Evolutionary conservation across 2,329 filamentous ascomycete species (phyloP).

Genomic region (Botryosphaeria dothidea): DNA sequence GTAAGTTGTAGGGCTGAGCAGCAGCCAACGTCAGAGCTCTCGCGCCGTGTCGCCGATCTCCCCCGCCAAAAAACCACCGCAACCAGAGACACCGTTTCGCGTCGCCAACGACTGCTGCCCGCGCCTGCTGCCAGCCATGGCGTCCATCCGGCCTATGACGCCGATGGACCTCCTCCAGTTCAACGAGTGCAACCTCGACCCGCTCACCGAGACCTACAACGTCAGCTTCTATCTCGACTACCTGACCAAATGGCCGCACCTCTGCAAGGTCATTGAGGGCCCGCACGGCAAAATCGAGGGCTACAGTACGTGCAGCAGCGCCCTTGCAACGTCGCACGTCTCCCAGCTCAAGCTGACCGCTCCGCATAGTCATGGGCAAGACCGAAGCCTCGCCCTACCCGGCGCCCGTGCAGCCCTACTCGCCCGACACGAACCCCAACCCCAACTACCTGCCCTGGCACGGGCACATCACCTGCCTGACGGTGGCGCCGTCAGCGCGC

Average conservation of each 20-base stretch:
- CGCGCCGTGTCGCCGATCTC: not conserved
- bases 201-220: slow-evolving; percentile 97
- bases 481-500: slow-evolving; percentile 82
- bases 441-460: slow-evolving; percentile 95
- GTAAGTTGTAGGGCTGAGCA: slow-evolving; percentile 10
- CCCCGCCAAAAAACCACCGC: slow-evolving; percentile 21
- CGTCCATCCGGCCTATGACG: slow-evolving; percentile 54
- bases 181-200: slow-evolving; percentile 93
- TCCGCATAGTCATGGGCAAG: slow-evolving; percentile 83
- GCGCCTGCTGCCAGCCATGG: not conserved
- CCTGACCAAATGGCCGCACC: slow-evolving; percentile 89
- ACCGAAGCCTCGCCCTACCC: slow-evolving; percentile 79
- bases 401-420: slow-evolving; percentile 69
- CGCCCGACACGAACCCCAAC: slow-evolving; percentile 52
- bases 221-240: slow-evolving; percentile 95
- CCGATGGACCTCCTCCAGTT: slow-evolving; percentile 84
- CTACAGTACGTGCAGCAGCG: slow-evolving; percentile 80
- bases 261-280: slow-evolving; percentile 91
- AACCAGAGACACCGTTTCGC: slow-evolving; percentile 10
- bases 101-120: not conserved
- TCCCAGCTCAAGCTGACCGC: not conserved
- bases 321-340: too few relatives aligned
- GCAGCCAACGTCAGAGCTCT: not conserved
- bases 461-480: slow-evolving; percentile 94
- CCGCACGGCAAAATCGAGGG: slow-evolving; percentile 85